These are phyloP conservation scores for Candida khao-thaluensis DNA, from an alignment of 805 yeast genomes.

Conservation along the genomic window DNA sequence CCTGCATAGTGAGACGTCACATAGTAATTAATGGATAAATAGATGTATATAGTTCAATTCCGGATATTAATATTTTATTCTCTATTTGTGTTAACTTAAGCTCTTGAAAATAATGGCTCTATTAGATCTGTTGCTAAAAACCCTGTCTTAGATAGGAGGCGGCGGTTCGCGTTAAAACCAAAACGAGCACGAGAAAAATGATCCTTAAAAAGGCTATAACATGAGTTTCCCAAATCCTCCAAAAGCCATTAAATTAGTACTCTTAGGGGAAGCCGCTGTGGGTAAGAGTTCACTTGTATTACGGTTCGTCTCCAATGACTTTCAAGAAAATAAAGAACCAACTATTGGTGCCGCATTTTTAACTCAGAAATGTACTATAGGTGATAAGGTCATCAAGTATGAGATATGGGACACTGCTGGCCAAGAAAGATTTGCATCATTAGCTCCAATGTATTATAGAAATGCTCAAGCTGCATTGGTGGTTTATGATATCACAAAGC, in stretches of 20 bases:
- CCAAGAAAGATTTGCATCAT: conserved; percentile 92
- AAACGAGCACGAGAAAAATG: conserved; percentile 1
- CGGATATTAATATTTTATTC: no score
- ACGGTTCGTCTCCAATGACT: conserved; percentile 90
- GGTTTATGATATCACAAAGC: conserved; percentile 93
- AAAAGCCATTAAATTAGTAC: conserved; percentile 75
- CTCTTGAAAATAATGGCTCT: no score
- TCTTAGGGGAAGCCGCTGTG: conserved; percentile 96
- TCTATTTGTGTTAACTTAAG: no score
- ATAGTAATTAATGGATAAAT: no score
- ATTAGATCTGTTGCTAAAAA: no score
- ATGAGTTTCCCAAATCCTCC: conserved; percentile 18
- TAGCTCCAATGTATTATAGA: conserved; percentile 96
- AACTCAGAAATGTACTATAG: conserved; percentile 88
- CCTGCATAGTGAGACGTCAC: no score
- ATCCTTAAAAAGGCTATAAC: conserved; percentile 1
- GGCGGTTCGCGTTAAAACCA: no score
- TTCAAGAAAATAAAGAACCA: conserved; percentile 96
- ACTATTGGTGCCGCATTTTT: conserved; percentile 97
- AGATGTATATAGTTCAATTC: no score
- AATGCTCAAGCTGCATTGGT: conserved; percentile 97
- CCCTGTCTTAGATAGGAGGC: no score
- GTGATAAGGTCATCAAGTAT: conserved; percentile 83
- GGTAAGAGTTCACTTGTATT: conserved; percentile 93
- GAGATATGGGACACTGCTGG: conserved; percentile 99